A percentile compares a stretch with the other conserved stretches of the same genome.
Conservation (phyloP, 805 yeast genomes). For the Metschnikowia baotianmanensis region DNA sequence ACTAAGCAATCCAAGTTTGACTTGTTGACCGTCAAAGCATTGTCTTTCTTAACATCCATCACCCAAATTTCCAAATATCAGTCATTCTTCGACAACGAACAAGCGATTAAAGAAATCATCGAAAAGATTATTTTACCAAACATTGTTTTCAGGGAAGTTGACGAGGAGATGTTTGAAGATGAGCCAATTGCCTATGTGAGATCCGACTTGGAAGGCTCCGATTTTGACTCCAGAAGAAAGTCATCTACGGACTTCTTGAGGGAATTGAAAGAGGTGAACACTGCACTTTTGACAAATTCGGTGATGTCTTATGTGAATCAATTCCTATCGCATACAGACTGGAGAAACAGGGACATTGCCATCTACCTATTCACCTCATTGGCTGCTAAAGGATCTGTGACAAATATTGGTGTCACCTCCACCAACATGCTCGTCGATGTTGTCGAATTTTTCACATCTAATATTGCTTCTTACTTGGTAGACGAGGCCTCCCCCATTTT, state of each 20-base stretch:
- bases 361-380: constrained; percentile 81
- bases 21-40: constrained; percentile 73
- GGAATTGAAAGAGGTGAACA: constrained; percentile 78
- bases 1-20: constrained; percentile 79
- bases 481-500: constrained; percentile 67
- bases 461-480: constrained; percentile 82
- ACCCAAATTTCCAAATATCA: constrained; percentile 67
- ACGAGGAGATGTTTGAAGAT: constrained; percentile 92
- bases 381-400: constrained; percentile 88
- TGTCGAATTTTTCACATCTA: constrained; percentile 74
- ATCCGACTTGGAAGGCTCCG: constrained; percentile 93
- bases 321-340: constrained; percentile 56
- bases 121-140: constrained; percentile 88
- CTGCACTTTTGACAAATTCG: constrained; percentile 67
- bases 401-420: constrained; percentile 81
- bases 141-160: constrained; percentile 78
- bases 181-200: constrained; percentile 93
- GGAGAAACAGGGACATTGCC: constrained; percentile 88
- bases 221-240: constrained; percentile 86
- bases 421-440: constrained; percentile 85
- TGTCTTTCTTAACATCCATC: constrained; percentile 79
- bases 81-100: constrained; percentile 48
- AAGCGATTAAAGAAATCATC: constrained; percentile 67
- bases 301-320: constrained; percentile 70
- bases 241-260: constrained; percentile 90